Evolutionary conservation across 2,329 filamentous ascomycete species (phyloP).

Genomic region (Botrytis tulipae): DNA sequence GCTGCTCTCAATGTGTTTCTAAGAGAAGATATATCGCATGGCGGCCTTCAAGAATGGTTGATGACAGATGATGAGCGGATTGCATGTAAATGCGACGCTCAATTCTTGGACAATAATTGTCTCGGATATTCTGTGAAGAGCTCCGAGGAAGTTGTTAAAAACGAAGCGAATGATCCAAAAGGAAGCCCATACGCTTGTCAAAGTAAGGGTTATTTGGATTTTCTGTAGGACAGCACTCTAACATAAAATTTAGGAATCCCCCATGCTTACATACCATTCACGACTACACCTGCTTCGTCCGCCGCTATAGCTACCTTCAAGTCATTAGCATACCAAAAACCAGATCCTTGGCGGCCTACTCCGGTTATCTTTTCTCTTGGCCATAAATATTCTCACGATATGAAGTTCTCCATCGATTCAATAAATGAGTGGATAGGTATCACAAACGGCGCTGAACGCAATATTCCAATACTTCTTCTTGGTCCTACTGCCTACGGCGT

Average conservation of each 20-base stretch:
- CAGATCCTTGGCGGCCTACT: slow-evolving; percentile 41
- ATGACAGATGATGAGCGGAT: slow-evolving; percentile 39
- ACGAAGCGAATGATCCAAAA: slow-evolving; percentile 22
- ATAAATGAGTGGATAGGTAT: slow-evolving; percentile 44
- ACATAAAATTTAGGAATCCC: slow-evolving; percentile 34
- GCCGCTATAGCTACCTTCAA: slow-evolving; percentile 38
- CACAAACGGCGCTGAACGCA: slow-evolving; percentile 40
- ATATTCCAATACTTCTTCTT: slow-evolving; percentile 45
- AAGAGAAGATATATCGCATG: slow-evolving; percentile 42
- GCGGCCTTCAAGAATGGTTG: slow-evolving; percentile 43
- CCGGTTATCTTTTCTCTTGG: slow-evolving; percentile 42
- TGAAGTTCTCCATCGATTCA: slow-evolving; percentile 36
- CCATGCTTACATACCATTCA: slow-evolving; percentile 41
- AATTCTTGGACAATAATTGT: slow-evolving; percentile 42
- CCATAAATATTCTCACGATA: slow-evolving; percentile 38
- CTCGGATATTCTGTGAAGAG: slow-evolving; percentile 32
- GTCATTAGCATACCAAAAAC: slow-evolving; percentile 34
- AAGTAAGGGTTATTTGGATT: slow-evolving; percentile 21
- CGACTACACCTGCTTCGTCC: slow-evolving; percentile 37
- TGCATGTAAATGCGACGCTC: slow-evolving; percentile 43
- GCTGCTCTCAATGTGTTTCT: slow-evolving; percentile 47
- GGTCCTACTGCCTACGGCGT: slow-evolving; percentile 39
- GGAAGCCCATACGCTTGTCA: slow-evolving; percentile 26
- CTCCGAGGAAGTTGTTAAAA: slow-evolving; percentile 28
- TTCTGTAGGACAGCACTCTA: neutral